Percentiles rank a stretch among this genome's conserved stretches.
phyloP scores from a whole-genome alignment of 140 eudicot genomes.

The Erigeron philadelphicus region DNA sequence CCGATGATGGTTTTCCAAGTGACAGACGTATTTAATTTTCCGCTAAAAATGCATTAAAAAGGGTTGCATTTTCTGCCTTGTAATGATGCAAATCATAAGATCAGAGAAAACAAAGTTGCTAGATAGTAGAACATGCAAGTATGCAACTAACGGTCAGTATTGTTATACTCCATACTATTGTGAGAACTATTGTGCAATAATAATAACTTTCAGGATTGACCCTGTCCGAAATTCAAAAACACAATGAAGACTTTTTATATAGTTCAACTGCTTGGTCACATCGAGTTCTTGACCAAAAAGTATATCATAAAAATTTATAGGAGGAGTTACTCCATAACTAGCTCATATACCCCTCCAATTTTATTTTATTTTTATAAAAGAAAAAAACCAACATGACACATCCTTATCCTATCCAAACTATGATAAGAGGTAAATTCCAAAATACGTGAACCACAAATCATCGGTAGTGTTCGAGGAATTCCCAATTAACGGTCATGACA shows the following conservation, averaged over 20 bases:
- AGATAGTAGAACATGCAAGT: background rate
- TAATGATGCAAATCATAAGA: background rate
- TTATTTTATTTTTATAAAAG: too few relatives aligned
- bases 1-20: too few relatives aligned
- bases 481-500: too few relatives aligned
- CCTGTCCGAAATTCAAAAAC: background rate
- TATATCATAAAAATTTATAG: background rate
- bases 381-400: too few relatives aligned
- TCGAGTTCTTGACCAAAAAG: background rate
- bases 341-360: too few relatives aligned
- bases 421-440: too few relatives aligned
- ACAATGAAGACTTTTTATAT: background rate
- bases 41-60: too few relatives aligned
- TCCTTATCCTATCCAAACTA: too few relatives aligned
- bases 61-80: too few relatives aligned
- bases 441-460: too few relatives aligned
- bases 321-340: background rate
- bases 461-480: too few relatives aligned
- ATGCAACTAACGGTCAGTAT: background rate
- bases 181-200: background rate
- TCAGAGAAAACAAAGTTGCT: slow-evolving; percentile 7
- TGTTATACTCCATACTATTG: background rate
- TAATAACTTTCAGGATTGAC: slow-evolving; percentile 6
- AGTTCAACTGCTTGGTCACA: background rate
- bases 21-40: too few relatives aligned